A percentile compares a stretch with the other conserved stretches of the same genome.
phyloP scores from a whole-genome alignment of 2,329 filamentous ascomycete genomes.

The Scedosporium aurantiacum region DNA sequence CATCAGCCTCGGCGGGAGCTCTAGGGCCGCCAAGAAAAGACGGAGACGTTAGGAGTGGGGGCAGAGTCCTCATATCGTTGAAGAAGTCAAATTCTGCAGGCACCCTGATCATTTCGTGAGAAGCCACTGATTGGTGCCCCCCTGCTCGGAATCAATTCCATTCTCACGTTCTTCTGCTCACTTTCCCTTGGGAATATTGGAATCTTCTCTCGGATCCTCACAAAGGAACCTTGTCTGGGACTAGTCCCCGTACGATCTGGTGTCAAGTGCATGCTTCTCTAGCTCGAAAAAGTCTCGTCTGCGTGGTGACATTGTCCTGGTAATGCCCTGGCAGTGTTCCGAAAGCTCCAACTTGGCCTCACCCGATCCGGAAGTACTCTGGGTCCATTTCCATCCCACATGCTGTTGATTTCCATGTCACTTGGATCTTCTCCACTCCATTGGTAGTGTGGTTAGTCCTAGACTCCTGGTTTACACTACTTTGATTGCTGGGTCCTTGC shows the following conservation, averaged over 20 bases:
- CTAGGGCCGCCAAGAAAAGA: not conserved
- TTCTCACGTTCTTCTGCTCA: no score
- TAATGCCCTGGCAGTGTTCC: not conserved
- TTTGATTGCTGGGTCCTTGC: no score
- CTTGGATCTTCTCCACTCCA: not conserved
- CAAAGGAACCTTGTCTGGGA: not conserved
- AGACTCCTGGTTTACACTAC: no score
- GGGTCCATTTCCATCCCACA: not conserved
- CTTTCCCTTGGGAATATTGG: no score
- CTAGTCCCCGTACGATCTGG: not conserved
- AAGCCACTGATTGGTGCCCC: not conserved
- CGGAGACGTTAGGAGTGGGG: no score
- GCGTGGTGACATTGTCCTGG: not conserved
- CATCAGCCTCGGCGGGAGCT: not conserved
- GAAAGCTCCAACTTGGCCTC: not conserved
- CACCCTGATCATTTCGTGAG: no score
- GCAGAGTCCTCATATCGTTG: no score
- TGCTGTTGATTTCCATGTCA: no score
- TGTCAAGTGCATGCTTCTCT: not conserved
- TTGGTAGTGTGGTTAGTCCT: no score
- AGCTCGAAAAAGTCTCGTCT: not conserved
- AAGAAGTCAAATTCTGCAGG: no score
- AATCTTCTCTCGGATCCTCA: no score
- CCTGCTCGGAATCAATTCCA: not conserved
- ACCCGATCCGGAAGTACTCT: not conserved